Base-by-base conservation (phyloP, 164 flowering plant genomes). In the Aristolochia fimbriata region DNA sequence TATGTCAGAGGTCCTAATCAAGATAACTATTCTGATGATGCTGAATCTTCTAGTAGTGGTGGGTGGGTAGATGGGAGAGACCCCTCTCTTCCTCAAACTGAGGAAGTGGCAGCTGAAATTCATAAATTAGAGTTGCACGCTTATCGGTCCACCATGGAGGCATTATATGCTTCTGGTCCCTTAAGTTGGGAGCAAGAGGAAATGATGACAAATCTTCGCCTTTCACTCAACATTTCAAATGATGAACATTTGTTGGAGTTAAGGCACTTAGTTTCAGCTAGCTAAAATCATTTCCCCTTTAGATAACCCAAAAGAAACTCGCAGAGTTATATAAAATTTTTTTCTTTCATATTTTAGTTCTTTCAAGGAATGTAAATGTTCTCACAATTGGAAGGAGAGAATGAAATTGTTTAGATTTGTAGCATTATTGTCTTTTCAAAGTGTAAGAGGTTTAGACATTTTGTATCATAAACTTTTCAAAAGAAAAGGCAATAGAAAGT, bases 141-240 rank as follows among this genome's bases (percentile, higher is more conserved):
- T 52, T 92, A 89, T 64, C 87, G 84, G 57, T 75, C 84, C 72
- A 89, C 91, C 27, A 72, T 92, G 62, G 87, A 75, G 74, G 96
- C 89, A 64, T 77, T 88, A 62, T 81, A 81, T 80, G 91, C 91
- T 56, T 87, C 88, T 54, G 96, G 98, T 48, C 93, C 93, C 67
- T 75, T 89, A 71, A 92, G 84, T 78, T 92, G 98, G 98, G 98
- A 92, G 64, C 82, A 80, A 59, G 96, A 92, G 79, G 74, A 78
- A 20, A 58, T 85, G 65, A 62, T 92, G 75, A 92, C 96, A 37
- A 82, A 87, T 71, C 94, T 92, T 60, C 96, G 97, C 53, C 76
- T 85, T 65, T 72, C 72, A 3, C 91, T 92, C 65, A 76, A 86
- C 62, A 84, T 92, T 69, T 87, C 96, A 72, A 89, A 83, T 71